Percentiles rank a stretch among this genome's conserved stretches.
phyloP scores from a whole-genome alignment of 805 yeast genomes.

The Yarrowia phangngaensis region DNA sequence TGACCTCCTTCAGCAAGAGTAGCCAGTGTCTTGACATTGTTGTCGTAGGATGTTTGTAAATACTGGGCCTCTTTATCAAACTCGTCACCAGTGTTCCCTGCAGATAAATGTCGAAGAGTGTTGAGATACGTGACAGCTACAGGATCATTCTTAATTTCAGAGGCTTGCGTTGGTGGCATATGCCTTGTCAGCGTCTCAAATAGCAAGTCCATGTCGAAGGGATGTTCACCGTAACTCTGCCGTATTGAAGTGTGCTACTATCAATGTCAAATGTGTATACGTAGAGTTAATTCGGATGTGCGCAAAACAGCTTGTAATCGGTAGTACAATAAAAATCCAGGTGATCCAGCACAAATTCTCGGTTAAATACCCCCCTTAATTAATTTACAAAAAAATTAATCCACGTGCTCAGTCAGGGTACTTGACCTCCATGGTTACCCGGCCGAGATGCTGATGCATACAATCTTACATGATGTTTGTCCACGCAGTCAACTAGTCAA shows the following conservation, averaged over 20 bases:
- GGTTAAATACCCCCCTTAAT: too few species aligned
- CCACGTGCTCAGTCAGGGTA: too few species aligned
- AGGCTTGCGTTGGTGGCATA: slow-evolving; percentile 11
- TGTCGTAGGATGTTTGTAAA: slow-evolving; percentile 8
- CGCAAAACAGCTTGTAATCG: neutral
- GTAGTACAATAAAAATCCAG: too few species aligned
- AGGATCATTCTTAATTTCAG: slow-evolving; percentile 13
- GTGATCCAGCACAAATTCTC: too few species aligned
- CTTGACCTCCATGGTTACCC: too few species aligned
- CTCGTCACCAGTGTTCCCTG: slow-evolving; percentile 15
- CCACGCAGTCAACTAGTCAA: slow-evolving; percentile 23
- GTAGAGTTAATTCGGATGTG: neutral
- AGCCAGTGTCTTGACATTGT: slow-evolving; percentile 22
- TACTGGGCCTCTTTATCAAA: slow-evolving; percentile 18
- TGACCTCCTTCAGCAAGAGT: slow-evolving; percentile 22
- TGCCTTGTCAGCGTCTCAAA: slow-evolving; percentile 14
- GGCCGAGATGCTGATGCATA: slow-evolving; percentile 15
- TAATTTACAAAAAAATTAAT: too few species aligned
- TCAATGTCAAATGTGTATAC: slow-evolving; percentile 17
- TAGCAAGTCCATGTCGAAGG: slow-evolving; percentile 8
- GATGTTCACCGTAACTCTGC: too few species aligned
- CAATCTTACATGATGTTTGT: slow-evolving; percentile 24
- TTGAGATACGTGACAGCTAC: slow-evolving; percentile 3
- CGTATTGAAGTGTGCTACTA: too few species aligned
- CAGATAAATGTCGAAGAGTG: slow-evolving; percentile 7